Evolutionary conservation across 495 filamentous ascomycete genomes (phyloP).

Genomic region (Aspergillus ellipticus): DNA sequence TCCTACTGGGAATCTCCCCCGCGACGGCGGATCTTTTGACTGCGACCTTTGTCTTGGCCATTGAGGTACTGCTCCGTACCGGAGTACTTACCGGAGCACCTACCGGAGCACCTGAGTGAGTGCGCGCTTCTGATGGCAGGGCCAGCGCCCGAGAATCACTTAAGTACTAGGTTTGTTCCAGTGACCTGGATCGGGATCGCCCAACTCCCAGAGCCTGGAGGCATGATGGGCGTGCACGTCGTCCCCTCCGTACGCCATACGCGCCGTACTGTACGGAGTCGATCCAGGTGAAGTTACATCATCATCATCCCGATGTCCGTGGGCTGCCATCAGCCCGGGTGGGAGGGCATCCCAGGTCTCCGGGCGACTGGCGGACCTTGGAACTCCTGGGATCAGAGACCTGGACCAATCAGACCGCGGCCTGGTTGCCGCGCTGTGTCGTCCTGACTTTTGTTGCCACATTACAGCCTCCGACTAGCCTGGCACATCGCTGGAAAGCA

Average conservation of each 20-base stretch:
- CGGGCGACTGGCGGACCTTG: conserved; percentile 16
- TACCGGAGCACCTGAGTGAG: no score
- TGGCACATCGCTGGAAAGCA: conserved; percentile 8
- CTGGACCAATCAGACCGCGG: conserved; percentile 11
- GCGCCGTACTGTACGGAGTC: neutral
- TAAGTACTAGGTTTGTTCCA: no score
- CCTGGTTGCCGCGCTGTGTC: conserved; percentile 14
- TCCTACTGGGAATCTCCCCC: conserved; percentile 10
- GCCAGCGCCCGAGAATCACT: neutral
- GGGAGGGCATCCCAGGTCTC: conserved; percentile 5
- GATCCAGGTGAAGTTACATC: conserved; percentile 2
- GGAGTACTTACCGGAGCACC: no score
- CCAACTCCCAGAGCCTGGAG: neutral
- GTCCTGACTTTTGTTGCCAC: conserved; percentile 19
- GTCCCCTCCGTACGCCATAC: neutral
- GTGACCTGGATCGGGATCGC: neutral
- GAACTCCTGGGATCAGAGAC: conserved; percentile 10
- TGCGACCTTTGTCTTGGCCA: conserved; percentile 7
- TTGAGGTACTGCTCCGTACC: no score
- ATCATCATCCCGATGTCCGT: conserved; percentile 3
- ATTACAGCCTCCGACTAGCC: conserved; percentile 11
- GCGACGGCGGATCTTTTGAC: conserved; percentile 12
- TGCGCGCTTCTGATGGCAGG: neutral
- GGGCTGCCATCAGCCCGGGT: neutral
- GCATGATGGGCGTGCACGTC: neutral